A percentile compares a stretch with the other conserved stretches of the same genome.
Conservation (phyloP, 2,329 filamentous ascomycete genomes). For the Aspergillus udagawae region DNA sequence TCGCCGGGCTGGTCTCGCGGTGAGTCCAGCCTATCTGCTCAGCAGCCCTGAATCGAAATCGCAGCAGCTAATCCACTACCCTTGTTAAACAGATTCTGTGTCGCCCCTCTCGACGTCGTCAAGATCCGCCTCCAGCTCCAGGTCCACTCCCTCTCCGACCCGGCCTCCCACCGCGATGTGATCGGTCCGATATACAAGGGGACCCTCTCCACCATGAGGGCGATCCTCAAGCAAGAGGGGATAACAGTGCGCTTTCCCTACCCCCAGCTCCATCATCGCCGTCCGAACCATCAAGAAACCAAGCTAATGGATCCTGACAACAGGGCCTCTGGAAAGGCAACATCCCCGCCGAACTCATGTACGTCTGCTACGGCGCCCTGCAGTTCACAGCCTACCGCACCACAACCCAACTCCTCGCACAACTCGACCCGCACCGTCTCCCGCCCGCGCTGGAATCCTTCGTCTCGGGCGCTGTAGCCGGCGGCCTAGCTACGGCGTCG, state of each 20-base stretch:
- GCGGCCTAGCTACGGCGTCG: constrained; percentile 71
- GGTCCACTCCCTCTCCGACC: constrained; percentile 75
- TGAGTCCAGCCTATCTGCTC: constrained; percentile 34
- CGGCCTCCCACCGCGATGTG: constrained; percentile 53
- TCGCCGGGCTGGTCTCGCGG: constrained; percentile 85
- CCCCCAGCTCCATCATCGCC: background rate
- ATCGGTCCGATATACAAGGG: constrained; percentile 60
- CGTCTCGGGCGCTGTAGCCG: constrained; percentile 75
- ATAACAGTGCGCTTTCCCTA: constrained; percentile 51
- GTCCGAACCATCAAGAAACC: background rate
- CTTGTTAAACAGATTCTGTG: constrained; percentile 64
- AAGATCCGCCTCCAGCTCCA: constrained; percentile 98
- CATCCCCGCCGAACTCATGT: constrained; percentile 89
- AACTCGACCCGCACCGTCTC: constrained; percentile 48
- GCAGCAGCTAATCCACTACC: background rate
- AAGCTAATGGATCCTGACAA: background rate
- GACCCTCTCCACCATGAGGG: constrained; percentile 68
- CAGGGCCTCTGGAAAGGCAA: constrained; percentile 93
- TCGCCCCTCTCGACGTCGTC: constrained; percentile 93
- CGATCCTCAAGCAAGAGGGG: constrained; percentile 78
- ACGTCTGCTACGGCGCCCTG: constrained; percentile 81
- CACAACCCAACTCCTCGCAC: constrained; percentile 63
- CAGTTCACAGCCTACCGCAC: constrained; percentile 89
- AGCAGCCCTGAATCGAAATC: background rate
- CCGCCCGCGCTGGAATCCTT: constrained; percentile 73